These are phyloP conservation scores for Fistulinella cinereoalba DNA, from an alignment of 1,284 basidiomycete genomes.

Conservation along the genomic window DNA sequence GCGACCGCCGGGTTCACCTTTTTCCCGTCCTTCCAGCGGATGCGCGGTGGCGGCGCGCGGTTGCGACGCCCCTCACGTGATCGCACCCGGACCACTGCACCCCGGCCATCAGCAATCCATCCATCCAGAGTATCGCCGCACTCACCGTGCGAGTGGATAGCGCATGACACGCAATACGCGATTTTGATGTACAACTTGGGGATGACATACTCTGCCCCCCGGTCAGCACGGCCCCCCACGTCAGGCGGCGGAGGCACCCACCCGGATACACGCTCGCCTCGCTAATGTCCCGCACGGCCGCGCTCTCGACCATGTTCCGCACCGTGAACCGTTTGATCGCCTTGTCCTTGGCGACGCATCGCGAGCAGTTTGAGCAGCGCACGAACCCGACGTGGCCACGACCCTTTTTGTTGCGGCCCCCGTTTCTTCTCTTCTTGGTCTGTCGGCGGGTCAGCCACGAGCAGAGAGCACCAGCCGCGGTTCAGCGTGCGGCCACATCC, in stretches of 20 bases:
- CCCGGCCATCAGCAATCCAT: too few species aligned
- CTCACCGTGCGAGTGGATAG: constrained; percentile 97
- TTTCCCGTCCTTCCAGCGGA: constrained; percentile 98
- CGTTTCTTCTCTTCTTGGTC: constrained; percentile 99
- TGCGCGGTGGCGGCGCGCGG: constrained; percentile 92
- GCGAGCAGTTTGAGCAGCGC: constrained; percentile 98
- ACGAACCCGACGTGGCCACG: constrained; percentile 94
- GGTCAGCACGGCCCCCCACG: not conserved
- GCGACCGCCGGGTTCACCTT: constrained; percentile 86
- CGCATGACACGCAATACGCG: constrained; percentile 98
- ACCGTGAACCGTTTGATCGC: constrained; percentile 99
- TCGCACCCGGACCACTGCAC: constrained; percentile 94
- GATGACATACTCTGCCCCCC: constrained; percentile 82
- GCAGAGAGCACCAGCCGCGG: not conserved
- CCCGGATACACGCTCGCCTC: constrained; percentile 94
- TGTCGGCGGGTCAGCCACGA: constrained; percentile 27
- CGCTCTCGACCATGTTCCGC: constrained; percentile 99
- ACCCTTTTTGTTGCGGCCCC: constrained; percentile 97
- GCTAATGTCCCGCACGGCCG: constrained; percentile 95
- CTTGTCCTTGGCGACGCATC: constrained; percentile 95
- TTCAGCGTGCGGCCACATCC: constrained; percentile 13
- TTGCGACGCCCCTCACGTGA: constrained; percentile 92
- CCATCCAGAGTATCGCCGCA: not conserved
- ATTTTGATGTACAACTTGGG: constrained; percentile 99
- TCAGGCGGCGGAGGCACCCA: constrained; percentile 40